Conservation (phyloP, 257 asterid species). For the Rhazya stricta region DNA sequence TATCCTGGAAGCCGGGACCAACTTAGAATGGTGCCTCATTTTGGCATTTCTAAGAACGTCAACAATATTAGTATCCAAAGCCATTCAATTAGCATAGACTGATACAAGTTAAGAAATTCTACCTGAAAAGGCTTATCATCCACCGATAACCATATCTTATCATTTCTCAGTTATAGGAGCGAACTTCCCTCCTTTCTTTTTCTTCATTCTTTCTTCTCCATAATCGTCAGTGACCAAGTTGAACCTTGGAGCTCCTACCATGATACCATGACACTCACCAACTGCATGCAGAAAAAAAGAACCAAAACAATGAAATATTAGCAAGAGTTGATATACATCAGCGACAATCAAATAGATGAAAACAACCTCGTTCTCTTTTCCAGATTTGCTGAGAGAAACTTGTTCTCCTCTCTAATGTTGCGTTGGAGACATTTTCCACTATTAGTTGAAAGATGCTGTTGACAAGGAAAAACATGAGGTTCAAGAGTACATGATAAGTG, state of each 20-base stretch:
- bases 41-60: neutral
- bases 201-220: neutral
- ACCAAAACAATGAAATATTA: neutral
- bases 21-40: neutral
- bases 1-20: neutral
- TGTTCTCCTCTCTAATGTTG: neutral
- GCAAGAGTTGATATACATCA: slow-evolving; percentile 4
- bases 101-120: neutral
- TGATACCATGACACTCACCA: neutral
- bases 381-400: neutral
- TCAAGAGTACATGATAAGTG: neutral
- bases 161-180: neutral
- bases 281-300: neutral
- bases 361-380: neutral
- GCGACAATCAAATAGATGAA: neutral
- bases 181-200: no score
- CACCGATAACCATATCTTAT: neutral
- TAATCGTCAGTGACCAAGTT: neutral
- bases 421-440: neutral
- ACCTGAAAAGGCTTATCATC: slow-evolving; percentile 5
- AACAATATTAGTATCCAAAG: neutral
- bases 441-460: neutral
- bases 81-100: neutral
- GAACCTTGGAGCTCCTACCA: neutral
- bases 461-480: neutral